A percentile compares a stretch with the other conserved stretches of the same genome.
These are phyloP conservation scores for Hymenoscyphus scutula DNA, from an alignment of 2,329 filamentous ascomycete species.

Conservation along the genomic window DNA sequence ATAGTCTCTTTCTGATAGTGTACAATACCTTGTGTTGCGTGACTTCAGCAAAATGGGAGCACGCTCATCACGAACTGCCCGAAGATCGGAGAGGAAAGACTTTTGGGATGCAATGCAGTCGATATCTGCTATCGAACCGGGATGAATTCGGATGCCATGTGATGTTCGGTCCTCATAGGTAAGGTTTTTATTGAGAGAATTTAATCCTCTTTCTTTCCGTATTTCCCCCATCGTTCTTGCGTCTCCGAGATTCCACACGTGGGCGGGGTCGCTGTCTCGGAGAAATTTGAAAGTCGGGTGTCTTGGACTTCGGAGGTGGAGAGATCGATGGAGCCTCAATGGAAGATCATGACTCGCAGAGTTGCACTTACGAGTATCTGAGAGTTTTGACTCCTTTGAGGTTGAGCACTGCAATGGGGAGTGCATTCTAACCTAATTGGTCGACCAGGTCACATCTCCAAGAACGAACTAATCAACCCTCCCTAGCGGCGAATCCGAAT, in stretches of 20 bases:
- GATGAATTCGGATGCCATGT: neutral
- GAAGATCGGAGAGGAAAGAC: neutral
- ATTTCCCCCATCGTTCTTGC: neutral
- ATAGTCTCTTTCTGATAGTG: too few relatives aligned
- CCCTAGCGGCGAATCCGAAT: neutral
- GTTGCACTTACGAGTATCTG: too few relatives aligned
- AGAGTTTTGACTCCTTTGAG: too few relatives aligned
- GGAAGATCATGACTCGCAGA: too few relatives aligned
- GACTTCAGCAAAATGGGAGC: neutral
- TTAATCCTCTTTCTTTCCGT: neutral
- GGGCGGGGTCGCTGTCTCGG: too few relatives aligned
- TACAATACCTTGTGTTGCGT: too few relatives aligned
- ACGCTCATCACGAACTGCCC: neutral
- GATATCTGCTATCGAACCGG: neutral
- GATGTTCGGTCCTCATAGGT: neutral
- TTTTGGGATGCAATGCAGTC: neutral
- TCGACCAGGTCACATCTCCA: neutral
- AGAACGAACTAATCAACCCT: neutral
- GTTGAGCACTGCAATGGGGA: neutral
- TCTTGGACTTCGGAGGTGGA: too few relatives aligned
- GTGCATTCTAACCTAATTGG: neutral
- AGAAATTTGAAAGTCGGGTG: too few relatives aligned
- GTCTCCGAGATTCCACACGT: neutral
- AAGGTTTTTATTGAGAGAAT: too few relatives aligned
- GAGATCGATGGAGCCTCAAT: too few relatives aligned